phyloP scores from a whole-genome alignment of 1,284 basidiomycete species.

The Cutaneotrichosporon sp. region DNA sequence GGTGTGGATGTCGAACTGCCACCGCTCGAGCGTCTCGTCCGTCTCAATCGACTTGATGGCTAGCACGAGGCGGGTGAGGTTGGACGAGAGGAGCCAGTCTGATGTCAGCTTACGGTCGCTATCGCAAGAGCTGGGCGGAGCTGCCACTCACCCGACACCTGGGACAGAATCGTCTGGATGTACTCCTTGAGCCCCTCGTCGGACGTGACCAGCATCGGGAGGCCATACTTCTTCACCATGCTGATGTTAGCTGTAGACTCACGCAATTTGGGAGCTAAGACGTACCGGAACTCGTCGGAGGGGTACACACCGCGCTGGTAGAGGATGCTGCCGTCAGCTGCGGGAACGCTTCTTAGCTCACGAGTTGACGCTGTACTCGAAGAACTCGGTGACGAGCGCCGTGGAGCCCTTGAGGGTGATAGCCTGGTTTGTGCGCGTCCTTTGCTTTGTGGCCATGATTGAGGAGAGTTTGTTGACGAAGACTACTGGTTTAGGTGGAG shows the following conservation, averaged over 20 bases:
- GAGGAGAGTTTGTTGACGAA: not conserved
- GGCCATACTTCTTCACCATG: conserved; percentile 98
- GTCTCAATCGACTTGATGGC: conserved; percentile 96
- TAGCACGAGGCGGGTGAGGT: conserved; percentile 88
- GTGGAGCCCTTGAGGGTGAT: conserved; percentile 96
- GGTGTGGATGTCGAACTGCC: conserved; percentile 96
- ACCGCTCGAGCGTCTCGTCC: conserved; percentile 86
- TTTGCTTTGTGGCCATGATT: conserved; percentile 53
- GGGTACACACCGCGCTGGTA: conserved; percentile 98
- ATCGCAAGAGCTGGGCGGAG: conserved; percentile 51
- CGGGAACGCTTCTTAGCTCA: conserved; percentile 47
- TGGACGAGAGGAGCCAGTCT: conserved; percentile 91
- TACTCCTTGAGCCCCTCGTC: conserved; percentile 92
- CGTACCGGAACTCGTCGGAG: conserved; percentile 79
- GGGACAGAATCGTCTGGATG: conserved; percentile 83
- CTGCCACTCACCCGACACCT: conserved; percentile 74
- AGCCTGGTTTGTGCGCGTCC: conserved; percentile 52
- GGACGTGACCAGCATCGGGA: conserved; percentile 91
- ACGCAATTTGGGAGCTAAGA: not conserved
- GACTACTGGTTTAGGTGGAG: no score
- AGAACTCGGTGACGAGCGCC: conserved; percentile 96
- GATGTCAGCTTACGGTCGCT: no score
- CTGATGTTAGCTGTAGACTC: conserved; percentile 57
- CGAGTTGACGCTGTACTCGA: conserved; percentile 97
- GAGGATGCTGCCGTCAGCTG: conserved; percentile 67